Evolutionary conservation across 2,329 filamentous ascomycete genomes (phyloP).

Genomic region (Metarhizium anisopliae): DNA sequence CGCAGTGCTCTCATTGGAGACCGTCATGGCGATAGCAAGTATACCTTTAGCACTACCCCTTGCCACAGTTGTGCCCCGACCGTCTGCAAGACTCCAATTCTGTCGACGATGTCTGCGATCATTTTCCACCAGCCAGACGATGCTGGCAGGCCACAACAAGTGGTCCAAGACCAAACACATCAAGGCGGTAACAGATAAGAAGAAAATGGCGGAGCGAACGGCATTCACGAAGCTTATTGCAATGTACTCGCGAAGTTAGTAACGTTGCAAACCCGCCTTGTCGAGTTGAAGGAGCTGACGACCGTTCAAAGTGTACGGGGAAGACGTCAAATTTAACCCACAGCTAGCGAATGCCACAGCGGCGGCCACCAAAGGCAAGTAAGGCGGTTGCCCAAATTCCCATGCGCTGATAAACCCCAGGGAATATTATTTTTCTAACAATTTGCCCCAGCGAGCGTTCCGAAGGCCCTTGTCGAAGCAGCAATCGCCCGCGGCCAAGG

Average conservation of each 20-base stretch:
- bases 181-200: slow-evolving; percentile 77
- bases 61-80: not conserved
- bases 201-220: slow-evolving; percentile 64
- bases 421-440: not conserved
- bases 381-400: slow-evolving; percentile 11
- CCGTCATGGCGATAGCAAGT: not conserved
- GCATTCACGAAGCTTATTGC: slow-evolving; percentile 64
- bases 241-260: slow-evolving; percentile 62
- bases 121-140: slow-evolving; percentile 35
- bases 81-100: slow-evolving; percentile 11
- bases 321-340: slow-evolving; percentile 65
- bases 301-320: slow-evolving; percentile 55
- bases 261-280: not conserved
- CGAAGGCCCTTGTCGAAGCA: slow-evolving; percentile 74
- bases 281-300: slow-evolving; percentile 3
- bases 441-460: slow-evolving; percentile 51
- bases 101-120: slow-evolving; percentile 40
- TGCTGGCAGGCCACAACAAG: slow-evolving; percentile 69
- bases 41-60: not conserved
- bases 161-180: slow-evolving; percentile 97
- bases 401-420: not conserved
- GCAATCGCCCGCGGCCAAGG: slow-evolving; percentile 88
- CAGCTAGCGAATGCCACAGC: slow-evolving; percentile 64
- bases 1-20: not conserved
- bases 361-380: slow-evolving; percentile 66